Conservation (phyloP, 495 filamentous ascomycete genomes). For the Xylaria intraflava region DNA sequence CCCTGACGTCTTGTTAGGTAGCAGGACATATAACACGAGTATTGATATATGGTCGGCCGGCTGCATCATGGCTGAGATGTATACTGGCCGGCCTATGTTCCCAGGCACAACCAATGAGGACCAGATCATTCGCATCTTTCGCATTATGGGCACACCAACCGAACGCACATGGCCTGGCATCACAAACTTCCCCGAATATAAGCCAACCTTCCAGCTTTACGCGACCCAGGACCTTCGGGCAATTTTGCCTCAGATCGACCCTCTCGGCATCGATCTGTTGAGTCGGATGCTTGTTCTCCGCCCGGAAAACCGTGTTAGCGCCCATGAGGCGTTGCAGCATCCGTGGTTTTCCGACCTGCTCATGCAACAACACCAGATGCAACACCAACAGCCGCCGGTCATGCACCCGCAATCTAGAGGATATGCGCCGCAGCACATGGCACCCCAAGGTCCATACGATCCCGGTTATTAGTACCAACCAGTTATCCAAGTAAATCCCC, state of each 20-base stretch:
- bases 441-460: conserved; percentile 25
- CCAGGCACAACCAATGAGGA: conserved; percentile 95
- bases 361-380: conserved; percentile 31
- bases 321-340: conserved; percentile 75
- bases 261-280: conserved; percentile 74
- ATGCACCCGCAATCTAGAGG: conserved; percentile 26
- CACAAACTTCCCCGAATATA: conserved; percentile 86
- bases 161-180: conserved; percentile 92
- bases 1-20: conserved; percentile 85
- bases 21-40: conserved; percentile 89
- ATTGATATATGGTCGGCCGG: conserved; percentile 98
- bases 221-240: conserved; percentile 83
- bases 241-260: conserved; percentile 87
- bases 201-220: conserved; percentile 85
- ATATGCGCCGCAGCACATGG: conserved; percentile 24
- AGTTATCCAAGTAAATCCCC: neutral
- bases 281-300: conserved; percentile 86
- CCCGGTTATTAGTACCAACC: conserved; percentile 17
- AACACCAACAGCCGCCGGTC: conserved; percentile 31
- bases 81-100: conserved; percentile 86
- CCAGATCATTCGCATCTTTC: conserved; percentile 91
- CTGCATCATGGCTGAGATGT: conserved; percentile 99
- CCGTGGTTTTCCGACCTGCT: conserved; percentile 68
- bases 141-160: conserved; percentile 91
- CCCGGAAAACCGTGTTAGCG: conserved; percentile 85